These are phyloP conservation scores for Kalaharituber pfeilii DNA, from an alignment of 2,329 filamentous ascomycete genomes.

Conservation along the genomic window DNA sequence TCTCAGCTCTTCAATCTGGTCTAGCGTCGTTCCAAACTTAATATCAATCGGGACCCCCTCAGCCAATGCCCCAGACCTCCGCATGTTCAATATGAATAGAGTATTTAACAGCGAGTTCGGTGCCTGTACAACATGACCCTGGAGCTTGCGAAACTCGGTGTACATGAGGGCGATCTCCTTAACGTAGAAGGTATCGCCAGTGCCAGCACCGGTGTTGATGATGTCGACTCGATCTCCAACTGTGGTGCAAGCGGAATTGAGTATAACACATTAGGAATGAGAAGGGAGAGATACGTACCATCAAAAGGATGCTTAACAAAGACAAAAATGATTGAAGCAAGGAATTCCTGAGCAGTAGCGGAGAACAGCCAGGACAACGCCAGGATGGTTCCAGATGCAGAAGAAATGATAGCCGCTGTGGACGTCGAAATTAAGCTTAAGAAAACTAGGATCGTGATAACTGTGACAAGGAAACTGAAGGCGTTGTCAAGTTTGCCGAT, in stretches of 20 bases:
- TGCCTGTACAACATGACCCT: constrained; percentile 87
- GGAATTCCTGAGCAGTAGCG: constrained; percentile 80
- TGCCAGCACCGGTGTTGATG: constrained; percentile 66
- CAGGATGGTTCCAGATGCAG: constrained; percentile 70
- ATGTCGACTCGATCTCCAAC: constrained; percentile 78
- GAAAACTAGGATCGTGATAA: constrained; percentile 72
- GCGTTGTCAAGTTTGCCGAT: constrained; percentile 78
- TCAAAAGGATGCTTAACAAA: constrained; percentile 97
- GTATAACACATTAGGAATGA: not conserved
- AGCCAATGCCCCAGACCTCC: constrained; percentile 71
- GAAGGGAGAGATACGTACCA: constrained; percentile 25
- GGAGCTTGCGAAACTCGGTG: constrained; percentile 97
- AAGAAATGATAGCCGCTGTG: constrained; percentile 78
- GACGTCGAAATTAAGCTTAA: constrained; percentile 78
- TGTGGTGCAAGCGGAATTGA: not conserved
- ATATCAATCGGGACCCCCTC: constrained; percentile 67
- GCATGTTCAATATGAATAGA: constrained; percentile 87
- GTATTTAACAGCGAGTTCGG: constrained; percentile 88
- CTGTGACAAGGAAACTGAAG: constrained; percentile 66
- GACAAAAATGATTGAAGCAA: constrained; percentile 86
- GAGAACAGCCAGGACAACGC: constrained; percentile 86
- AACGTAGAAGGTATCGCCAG: constrained; percentile 87
- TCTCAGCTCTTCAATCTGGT: constrained; percentile 69
- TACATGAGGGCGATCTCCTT: constrained; percentile 85
- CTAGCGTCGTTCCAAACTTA: constrained; percentile 70